Evolutionary conservation across 192 early-diverging fungal genomes (phyloP), one percentile per base, ranked within the genome.

Genomic region (Globomyces pollinis-pini): DNA sequence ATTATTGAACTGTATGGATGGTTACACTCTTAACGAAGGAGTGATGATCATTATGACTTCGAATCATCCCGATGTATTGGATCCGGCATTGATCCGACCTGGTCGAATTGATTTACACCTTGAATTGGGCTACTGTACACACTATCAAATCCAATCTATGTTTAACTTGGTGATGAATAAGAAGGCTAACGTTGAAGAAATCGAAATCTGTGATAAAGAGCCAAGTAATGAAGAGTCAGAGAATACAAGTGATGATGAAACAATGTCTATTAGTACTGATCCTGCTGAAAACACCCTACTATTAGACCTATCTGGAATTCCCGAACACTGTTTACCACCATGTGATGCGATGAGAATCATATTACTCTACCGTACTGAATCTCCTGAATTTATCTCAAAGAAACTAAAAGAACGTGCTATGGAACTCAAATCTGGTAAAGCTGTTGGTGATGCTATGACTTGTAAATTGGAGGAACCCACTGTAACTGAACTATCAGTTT

Each of bases 71-170:
- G 81, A 84, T 42, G 42, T 69, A 20, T 53, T 85, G 28, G 83
- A 85, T 61, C 77, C 83, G n/a, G 83, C 83, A 8, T 60, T 83
- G 6, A 77, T 79, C 50, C 69, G 83, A 18, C 76, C 83, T n/a
- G 83, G 81, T 44, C 72, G 83, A 20, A 84, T 85, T 66, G 83
- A 85, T 57, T 28, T 84, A n/a, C 78, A 79, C 55, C 57, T 85
- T 9, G 65, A 79, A 39, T 64, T 85, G n/a, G 74, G 67, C 1
- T 80, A 82, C 70, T 70, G 70, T 24, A 84, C 83, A 16, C 73
- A 70, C 58, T 80, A 85, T 67, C 83, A 85, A 51, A 69, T 85
- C 26, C 50, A 59, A 21, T 56, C 64, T 2, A 85, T 85, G 66
- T 80, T 65, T 63, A 31, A 62, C 23, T 54, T 63, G 30, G 75